These are phyloP conservation scores for Mycena chlorophos DNA, from an alignment of 768 basidiomycete species.

Conservation along the genomic window DNA sequence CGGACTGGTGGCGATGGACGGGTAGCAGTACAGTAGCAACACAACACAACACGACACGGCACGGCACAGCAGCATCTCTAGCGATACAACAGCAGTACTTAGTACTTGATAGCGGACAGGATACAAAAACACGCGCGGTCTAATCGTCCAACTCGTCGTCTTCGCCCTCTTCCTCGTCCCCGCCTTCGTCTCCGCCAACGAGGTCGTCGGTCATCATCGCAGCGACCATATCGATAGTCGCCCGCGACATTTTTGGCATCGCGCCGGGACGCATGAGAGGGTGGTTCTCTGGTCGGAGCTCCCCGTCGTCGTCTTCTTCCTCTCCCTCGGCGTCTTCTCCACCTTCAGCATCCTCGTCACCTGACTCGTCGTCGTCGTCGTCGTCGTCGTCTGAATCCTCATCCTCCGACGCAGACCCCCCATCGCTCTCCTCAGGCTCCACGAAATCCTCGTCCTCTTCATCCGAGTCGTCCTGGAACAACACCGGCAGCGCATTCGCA, in stretches of 20 bases:
- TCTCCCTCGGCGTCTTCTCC: slow-evolving; percentile 36
- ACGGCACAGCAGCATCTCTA: no score
- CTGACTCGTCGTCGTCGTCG: slow-evolving; percentile 30
- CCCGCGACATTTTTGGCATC: slow-evolving; percentile 67
- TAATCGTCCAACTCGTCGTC: slow-evolving; percentile 54
- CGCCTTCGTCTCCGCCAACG: slow-evolving; percentile 38
- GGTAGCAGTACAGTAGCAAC: no score
- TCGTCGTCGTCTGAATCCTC: slow-evolving; percentile 31
- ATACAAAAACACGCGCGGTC: no score
- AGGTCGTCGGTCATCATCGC: slow-evolving; percentile 61
- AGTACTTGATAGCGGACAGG: background rate
- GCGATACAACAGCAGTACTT: background rate
- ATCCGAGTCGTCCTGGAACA: slow-evolving; percentile 43
- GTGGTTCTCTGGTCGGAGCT: slow-evolving; percentile 56
- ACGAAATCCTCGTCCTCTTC: slow-evolving; percentile 50
- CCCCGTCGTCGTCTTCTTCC: slow-evolving; percentile 45
- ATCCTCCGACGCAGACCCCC: slow-evolving; percentile 27
- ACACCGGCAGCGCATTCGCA: slow-evolving; percentile 17
- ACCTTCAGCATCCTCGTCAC: slow-evolving; percentile 31
- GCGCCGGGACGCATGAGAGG: slow-evolving; percentile 66
- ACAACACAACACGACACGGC: no score
- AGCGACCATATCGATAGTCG: slow-evolving; percentile 63
- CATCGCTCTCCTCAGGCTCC: slow-evolving; percentile 38
- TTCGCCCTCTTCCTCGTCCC: slow-evolving; percentile 47
- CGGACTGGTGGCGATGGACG: no score